These are phyloP conservation scores for Schizochytrium sp. DNA, from an alignment of 108 stramenopile genomes.

Conservation along the genomic window DNA sequence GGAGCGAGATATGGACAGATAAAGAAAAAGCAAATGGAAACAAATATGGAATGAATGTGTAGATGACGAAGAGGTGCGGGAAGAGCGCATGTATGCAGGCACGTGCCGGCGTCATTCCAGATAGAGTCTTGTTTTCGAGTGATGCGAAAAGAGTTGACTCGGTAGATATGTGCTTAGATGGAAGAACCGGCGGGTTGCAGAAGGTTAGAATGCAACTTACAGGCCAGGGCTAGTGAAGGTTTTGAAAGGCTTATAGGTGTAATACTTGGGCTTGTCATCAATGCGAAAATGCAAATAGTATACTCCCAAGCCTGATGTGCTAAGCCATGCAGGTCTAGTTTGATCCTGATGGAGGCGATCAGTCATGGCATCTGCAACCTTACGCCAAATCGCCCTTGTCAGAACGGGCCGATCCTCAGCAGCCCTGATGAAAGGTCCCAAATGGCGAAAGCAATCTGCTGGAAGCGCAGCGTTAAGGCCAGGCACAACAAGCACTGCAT, in stretches of 20 bases:
- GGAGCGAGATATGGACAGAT: no score
- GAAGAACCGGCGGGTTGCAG: background rate
- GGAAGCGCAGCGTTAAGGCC: background rate
- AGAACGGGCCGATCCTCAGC: background rate
- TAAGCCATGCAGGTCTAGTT: background rate
- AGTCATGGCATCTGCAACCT: background rate
- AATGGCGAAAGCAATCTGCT: background rate
- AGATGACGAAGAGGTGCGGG: no score
- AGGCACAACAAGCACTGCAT: background rate
- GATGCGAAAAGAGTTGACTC: no score
- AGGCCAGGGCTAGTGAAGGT: background rate
- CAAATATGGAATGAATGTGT: no score
- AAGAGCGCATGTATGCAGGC: no score
- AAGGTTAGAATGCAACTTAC: background rate
- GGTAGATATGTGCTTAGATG: background rate
- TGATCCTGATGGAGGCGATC: background rate
- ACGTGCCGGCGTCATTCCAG: no score
- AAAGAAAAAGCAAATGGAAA: no score
- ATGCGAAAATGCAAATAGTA: constrained; percentile 27
- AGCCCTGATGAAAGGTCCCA: background rate
- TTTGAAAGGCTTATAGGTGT: constrained; percentile 5
- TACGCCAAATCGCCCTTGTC: constrained; percentile 5
- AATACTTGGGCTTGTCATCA: constrained; percentile 27
- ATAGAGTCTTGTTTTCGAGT: no score
- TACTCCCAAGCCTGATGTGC: constrained; percentile 5